These are phyloP conservation scores for Davidsoniella neocaledoniae DNA, from an alignment of 2,329 filamentous ascomycete genomes.

Conservation along the genomic window DNA sequence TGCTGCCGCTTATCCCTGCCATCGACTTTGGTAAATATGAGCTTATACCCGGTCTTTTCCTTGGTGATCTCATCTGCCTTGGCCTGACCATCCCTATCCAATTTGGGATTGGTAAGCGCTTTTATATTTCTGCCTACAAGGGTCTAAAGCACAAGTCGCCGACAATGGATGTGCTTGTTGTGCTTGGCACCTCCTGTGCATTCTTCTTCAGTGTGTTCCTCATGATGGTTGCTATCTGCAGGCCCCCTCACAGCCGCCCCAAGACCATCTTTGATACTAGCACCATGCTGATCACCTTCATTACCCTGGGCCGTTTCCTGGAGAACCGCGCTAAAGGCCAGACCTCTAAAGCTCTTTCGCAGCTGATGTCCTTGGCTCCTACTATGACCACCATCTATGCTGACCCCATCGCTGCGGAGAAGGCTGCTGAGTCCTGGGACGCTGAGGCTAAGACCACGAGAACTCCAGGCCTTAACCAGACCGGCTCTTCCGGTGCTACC, in stretches of 20 bases:
- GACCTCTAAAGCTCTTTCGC: conserved; percentile 83
- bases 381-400: conserved; percentile 95
- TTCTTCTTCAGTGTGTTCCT: conserved; percentile 89
- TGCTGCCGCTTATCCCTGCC: conserved; percentile 69
- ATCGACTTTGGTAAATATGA: conserved; percentile 61
- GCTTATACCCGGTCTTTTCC: conserved; percentile 58
- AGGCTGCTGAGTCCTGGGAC: conserved; percentile 64
- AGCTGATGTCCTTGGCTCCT: conserved; percentile 86
- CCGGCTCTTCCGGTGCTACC: conserved; percentile 48
- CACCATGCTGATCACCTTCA: conserved; percentile 95
- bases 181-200: conserved; percentile 81
- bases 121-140: conserved; percentile 87
- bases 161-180: conserved; percentile 94
- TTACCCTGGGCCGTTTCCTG: conserved; percentile 75
- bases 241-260: conserved; percentile 62
- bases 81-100: conserved; percentile 80
- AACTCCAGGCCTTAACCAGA: conserved; percentile 17
- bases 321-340: conserved; percentile 94
- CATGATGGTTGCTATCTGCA: conserved; percentile 66
- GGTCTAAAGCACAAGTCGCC: conserved; percentile 79
- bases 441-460: conserved; percentile 27
- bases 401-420: conserved; percentile 85
- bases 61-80: conserved; percentile 76
- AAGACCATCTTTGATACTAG: conserved; percentile 93
- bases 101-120: conserved; percentile 88